Conservation (phyloP, 805 yeast genomes). For the Brettanomyces anomalus region DNA sequence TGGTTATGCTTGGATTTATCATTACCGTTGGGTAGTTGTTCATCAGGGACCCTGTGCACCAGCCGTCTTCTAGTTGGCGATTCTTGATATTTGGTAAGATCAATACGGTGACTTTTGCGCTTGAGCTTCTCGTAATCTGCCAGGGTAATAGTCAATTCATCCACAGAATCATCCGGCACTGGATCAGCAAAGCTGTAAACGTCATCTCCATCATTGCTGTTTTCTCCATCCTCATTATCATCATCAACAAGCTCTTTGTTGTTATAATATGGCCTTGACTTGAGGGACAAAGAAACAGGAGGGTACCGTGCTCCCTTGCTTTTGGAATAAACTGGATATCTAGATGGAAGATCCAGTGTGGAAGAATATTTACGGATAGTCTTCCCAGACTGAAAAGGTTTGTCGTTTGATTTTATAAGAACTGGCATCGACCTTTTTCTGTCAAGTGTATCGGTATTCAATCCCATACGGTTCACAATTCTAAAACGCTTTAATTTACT, state of each 20-base stretch:
- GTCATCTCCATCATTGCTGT: slow-evolving; percentile 19
- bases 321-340: not conserved
- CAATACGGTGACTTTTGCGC: slow-evolving; percentile 19
- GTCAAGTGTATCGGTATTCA: slow-evolving; percentile 5
- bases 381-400: slow-evolving; percentile 5
- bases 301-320: not conserved
- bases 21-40: too few relatives aligned
- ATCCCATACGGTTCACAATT: slow-evolving; percentile 5
- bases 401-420: slow-evolving; percentile 7
- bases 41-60: not conserved
- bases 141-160: slow-evolving; percentile 21
- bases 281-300: slow-evolving; percentile 1
- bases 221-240: slow-evolving; percentile 1
- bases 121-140: slow-evolving; percentile 18
- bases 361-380: slow-evolving; percentile 22
- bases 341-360: slow-evolving; percentile 18
- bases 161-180: slow-evolving; percentile 1
- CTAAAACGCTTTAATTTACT: slow-evolving; percentile 15
- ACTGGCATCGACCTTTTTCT: slow-evolving; percentile 21
- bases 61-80: slow-evolving; percentile 7
- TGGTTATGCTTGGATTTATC: not conserved
- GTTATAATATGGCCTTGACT: slow-evolving; percentile 4
- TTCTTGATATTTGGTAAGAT: slow-evolving; percentile 21
- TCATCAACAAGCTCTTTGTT: slow-evolving; percentile 4
- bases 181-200: slow-evolving; percentile 5